Percentiles rank a stretch among this genome's conserved stretches.
Evolutionary conservation across 2,329 filamentous ascomycete species (phyloP).

Genomic region (Trichophyton mentagrophytes): DNA sequence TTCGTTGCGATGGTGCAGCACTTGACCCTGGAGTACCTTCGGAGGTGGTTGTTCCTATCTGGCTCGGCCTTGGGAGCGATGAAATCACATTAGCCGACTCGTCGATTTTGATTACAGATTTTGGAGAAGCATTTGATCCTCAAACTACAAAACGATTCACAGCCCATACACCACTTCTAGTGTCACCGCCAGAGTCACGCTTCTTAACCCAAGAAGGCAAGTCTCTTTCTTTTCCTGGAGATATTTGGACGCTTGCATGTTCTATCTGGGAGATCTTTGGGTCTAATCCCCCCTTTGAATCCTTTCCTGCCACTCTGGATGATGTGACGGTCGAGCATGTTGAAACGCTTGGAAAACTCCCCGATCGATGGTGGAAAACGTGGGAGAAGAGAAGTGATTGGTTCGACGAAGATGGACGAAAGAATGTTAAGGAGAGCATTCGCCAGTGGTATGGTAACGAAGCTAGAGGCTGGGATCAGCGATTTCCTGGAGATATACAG

Average conservation of each 20-base stretch:
- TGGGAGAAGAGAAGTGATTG: conserved; percentile 11
- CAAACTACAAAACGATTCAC: conserved; percentile 6
- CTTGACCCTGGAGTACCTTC: conserved; percentile 15
- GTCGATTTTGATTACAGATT: conserved; percentile 15
- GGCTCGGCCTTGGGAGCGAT: conserved; percentile 18
- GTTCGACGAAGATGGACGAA: conserved; percentile 10
- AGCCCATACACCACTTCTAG: conserved; percentile 15
- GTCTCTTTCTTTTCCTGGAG: conserved; percentile 21
- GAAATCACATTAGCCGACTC: conserved; percentile 17
- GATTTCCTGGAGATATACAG: conserved; percentile 6
- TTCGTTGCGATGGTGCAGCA: conserved; percentile 15
- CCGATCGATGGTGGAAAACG: conserved; percentile 10
- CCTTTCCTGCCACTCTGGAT: conserved; percentile 9
- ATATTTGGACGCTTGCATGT: conserved; percentile 28
- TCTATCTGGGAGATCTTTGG: conserved; percentile 25
- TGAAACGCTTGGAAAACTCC: neutral
- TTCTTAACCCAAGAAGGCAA: conserved; percentile 8
- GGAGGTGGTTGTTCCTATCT: conserved; percentile 15
- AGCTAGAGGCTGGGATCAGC: neutral
- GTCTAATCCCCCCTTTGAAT: conserved; percentile 15
- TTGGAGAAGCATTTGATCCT: conserved; percentile 18
- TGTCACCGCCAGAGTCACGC: conserved; percentile 10
- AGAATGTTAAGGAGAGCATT: conserved; percentile 7
- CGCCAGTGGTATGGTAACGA: conserved; percentile 7
- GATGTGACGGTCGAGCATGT: neutral